These are phyloP conservation scores for Trifolium dubium DNA, from an alignment of 306 rosid species.

Conservation along the genomic window DNA sequence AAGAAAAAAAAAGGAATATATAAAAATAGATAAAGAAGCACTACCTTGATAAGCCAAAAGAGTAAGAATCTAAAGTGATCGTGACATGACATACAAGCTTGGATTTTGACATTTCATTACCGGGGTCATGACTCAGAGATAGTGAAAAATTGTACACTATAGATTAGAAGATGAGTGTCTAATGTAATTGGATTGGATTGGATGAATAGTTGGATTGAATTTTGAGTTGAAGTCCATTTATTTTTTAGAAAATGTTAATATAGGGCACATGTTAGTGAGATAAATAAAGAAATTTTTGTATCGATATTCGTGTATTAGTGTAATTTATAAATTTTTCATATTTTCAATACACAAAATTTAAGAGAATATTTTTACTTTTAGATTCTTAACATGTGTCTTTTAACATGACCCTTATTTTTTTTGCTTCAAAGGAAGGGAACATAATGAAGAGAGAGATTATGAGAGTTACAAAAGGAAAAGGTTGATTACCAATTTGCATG, in stretches of 20 bases:
- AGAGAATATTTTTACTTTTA: too few relatives aligned
- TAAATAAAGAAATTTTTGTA: too few relatives aligned
- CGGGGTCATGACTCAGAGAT: constrained; percentile 15
- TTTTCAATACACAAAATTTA: too few relatives aligned
- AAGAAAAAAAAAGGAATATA: constrained; percentile 15
- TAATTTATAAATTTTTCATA: too few relatives aligned
- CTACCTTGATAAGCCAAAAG: constrained; percentile 41
- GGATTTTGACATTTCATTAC: constrained; percentile 67
- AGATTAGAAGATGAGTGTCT: background rate
- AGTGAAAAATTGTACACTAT: background rate
- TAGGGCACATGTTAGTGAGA: too few relatives aligned
- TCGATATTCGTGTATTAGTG: too few relatives aligned
- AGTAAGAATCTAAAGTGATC: constrained; percentile 57
- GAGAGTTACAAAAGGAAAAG: background rate
- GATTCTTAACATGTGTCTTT: too few relatives aligned
- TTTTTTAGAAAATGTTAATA: too few relatives aligned
- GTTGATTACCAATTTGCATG: constrained; percentile 31
- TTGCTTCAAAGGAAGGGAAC: constrained; percentile 41
- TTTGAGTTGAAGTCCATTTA: constrained; percentile 5
- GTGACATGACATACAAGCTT: constrained; percentile 61
- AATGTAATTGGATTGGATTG: too few relatives aligned
- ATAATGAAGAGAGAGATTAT: constrained; percentile 32
- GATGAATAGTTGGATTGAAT: constrained; percentile 17
- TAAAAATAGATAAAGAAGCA: constrained; percentile 17
- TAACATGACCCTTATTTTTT: too few relatives aligned